These are phyloP conservation scores for Zopfochytrium polystomum DNA, from an alignment of 371 early-diverging fungal species.

Conservation along the genomic window DNA sequence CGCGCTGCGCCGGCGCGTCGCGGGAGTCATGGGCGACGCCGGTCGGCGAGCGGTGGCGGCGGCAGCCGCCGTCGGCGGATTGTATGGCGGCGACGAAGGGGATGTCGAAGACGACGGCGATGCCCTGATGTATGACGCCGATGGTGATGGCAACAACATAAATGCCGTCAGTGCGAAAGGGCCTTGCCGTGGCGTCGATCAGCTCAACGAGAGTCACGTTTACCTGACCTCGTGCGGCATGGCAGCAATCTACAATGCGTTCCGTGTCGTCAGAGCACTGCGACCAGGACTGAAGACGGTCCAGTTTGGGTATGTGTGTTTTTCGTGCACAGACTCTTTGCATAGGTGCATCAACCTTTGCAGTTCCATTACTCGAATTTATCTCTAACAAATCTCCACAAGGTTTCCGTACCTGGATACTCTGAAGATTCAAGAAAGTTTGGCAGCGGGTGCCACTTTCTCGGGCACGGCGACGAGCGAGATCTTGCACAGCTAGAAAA, in stretches of 20 bases:
- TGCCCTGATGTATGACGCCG: neutral
- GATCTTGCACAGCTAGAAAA: slow-evolving; percentile 71
- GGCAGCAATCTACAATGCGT: slow-evolving; percentile 88
- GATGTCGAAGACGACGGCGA: neutral
- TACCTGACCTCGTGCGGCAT: slow-evolving; percentile 87
- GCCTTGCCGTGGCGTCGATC: slow-evolving; percentile 28
- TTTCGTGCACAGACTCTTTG: neutral
- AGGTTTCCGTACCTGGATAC: slow-evolving; percentile 94
- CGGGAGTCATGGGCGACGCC: slow-evolving; percentile 65
- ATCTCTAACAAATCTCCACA: neutral
- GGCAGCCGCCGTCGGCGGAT: neutral
- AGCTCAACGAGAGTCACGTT: slow-evolving; percentile 67
- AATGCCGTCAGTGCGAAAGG: neutral
- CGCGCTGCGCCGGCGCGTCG: slow-evolving; percentile 75
- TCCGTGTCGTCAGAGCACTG: slow-evolving; percentile 54
- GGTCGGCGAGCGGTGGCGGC: slow-evolving; percentile 5
- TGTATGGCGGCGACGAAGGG: too few relatives aligned
- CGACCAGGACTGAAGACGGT: slow-evolving; percentile 62
- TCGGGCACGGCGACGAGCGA: slow-evolving; percentile 71
- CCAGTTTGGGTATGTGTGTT: slow-evolving; percentile 77
- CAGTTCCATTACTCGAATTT: neutral
- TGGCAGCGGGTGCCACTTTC: slow-evolving; percentile 77
- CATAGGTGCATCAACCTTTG: neutral
- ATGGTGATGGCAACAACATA: too few relatives aligned
- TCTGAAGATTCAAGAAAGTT: slow-evolving; percentile 89